Conservation (phyloP, 2,329 filamentous ascomycete genomes). For the Chalaropsis ovoidea region DNA sequence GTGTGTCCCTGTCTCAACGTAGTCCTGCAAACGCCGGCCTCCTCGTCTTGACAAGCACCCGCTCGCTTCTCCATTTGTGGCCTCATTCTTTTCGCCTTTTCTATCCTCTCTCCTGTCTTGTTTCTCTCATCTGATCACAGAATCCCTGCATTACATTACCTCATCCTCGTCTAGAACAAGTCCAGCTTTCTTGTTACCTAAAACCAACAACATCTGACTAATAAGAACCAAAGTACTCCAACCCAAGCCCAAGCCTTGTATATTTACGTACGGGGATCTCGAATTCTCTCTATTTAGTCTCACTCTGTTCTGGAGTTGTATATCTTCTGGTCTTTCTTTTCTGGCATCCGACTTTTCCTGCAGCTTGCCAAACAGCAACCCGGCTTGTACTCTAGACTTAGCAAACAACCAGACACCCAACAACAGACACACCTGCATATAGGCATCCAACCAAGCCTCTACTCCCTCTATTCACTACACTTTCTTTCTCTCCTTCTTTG, state of each 20-base stretch:
- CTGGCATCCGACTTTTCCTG: background rate
- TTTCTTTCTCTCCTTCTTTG: background rate
- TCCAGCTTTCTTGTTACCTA: slow-evolving; percentile 29
- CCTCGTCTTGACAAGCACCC: background rate
- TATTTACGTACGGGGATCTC: slow-evolving; percentile 7
- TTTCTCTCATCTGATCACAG: slow-evolving; percentile 18
- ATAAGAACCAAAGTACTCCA: slow-evolving; percentile 28
- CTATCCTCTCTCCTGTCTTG: background rate
- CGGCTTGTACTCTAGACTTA: background rate
- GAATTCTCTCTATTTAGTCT: background rate
- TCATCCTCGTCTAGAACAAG: slow-evolving; percentile 22
- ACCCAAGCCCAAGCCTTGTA: slow-evolving; percentile 17
- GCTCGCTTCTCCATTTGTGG: slow-evolving; percentile 18
- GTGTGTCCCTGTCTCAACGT: background rate
- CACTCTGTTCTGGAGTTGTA: background rate
- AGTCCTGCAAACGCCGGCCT: background rate
- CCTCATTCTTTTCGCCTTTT: slow-evolving; percentile 6
- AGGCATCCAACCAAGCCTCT: background rate
- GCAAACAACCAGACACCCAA: background rate
- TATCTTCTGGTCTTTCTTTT: background rate
- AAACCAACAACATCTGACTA: slow-evolving; percentile 29
- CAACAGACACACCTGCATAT: background rate
- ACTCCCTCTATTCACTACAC: background rate
- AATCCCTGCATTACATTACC: slow-evolving; percentile 20
- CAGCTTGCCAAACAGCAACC: background rate